phyloP scores from a whole-genome alignment of 345 rosid genomes.

The Luvunga scandens region DNA sequence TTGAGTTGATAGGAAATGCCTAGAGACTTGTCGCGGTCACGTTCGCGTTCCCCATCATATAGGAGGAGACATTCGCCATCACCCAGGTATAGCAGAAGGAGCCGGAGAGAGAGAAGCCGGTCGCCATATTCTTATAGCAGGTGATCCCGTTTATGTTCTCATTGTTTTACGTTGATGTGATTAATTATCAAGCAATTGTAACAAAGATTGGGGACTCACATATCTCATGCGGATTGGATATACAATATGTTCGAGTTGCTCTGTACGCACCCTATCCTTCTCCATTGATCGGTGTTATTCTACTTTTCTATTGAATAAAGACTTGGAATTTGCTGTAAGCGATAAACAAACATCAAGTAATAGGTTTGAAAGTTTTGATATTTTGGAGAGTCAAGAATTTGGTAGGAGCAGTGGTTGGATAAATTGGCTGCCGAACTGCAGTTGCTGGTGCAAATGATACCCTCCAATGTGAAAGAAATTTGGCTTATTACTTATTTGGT shows the following conservation, averaged over 20 bases:
- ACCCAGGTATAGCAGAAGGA: conserved; percentile 76
- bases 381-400: not conserved
- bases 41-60: conserved; percentile 74
- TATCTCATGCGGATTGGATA: conserved; percentile 29
- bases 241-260: conserved; percentile 27
- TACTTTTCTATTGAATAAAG: not conserved
- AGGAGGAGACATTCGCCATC: conserved; percentile 73
- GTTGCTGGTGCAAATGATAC: conserved; percentile 15
- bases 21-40: conserved; percentile 69
- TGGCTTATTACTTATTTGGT: not conserved
- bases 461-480: not conserved
- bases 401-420: conserved; percentile 6
- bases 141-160: conserved; percentile 64
- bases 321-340: not conserved
- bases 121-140: conserved; percentile 85
- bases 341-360: not conserved
- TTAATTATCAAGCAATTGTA: conserved; percentile 24
- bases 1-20: conserved; percentile 54
- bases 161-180: conserved; percentile 18
- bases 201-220: conserved; percentile 38
- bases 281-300: conserved; percentile 9
- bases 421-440: conserved; percentile 14
- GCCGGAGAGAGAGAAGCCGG: conserved; percentile 73
- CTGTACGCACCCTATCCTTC: conserved; percentile 28
- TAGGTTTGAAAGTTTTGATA: not conserved